Percentiles rank a stretch among this genome's conserved stretches.
Evolutionary conservation across 805 yeast species (phyloP).

Genomic region (Spathaspora hagerdaliae): DNA sequence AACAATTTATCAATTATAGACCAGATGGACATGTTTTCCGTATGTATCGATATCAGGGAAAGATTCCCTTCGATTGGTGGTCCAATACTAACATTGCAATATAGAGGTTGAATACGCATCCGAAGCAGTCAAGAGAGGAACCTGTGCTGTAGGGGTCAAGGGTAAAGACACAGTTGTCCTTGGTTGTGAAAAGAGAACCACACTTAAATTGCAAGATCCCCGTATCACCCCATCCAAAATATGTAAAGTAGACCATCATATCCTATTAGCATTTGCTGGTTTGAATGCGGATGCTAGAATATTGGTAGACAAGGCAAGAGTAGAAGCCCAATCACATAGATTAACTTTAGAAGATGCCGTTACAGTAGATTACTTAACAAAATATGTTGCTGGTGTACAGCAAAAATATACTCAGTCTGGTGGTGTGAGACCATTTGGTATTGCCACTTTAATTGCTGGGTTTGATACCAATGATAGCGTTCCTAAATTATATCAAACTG

Average conservation of each 20-base stretch:
- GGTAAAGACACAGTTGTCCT: constrained; percentile 85
- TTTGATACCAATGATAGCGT: constrained; percentile 80
- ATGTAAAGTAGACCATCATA: constrained; percentile 85
- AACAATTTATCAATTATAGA: constrained; percentile 38
- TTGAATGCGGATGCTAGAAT: constrained; percentile 97
- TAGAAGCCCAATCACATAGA: constrained; percentile 93
- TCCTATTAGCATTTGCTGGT: constrained; percentile 92
- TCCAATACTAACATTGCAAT: constrained; percentile 25
- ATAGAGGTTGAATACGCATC: constrained; percentile 92
- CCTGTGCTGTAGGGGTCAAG: constrained; percentile 96
- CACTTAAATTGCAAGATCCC: constrained; percentile 92
- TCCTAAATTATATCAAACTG: constrained; percentile 89
- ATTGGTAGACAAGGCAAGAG: constrained; percentile 89
- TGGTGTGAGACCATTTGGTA: constrained; percentile 97
- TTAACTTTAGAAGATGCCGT: constrained; percentile 95
- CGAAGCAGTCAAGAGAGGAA: constrained; percentile 97
- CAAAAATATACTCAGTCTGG: constrained; percentile 97
- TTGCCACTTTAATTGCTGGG: constrained; percentile 92
- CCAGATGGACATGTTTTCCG: constrained; percentile 99
- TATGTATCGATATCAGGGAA: constrained; percentile 28
- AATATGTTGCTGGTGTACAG: constrained; percentile 96
- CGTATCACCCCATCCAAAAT: constrained; percentile 94
- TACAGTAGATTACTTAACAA: constrained; percentile 84
- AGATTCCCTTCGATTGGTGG: neutral
- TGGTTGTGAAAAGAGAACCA: constrained; percentile 95